These are phyloP conservation scores for Mrakiaceae sp. DNA, from an alignment of 1,284 basidiomycete genomes.

Conservation along the genomic window DNA sequence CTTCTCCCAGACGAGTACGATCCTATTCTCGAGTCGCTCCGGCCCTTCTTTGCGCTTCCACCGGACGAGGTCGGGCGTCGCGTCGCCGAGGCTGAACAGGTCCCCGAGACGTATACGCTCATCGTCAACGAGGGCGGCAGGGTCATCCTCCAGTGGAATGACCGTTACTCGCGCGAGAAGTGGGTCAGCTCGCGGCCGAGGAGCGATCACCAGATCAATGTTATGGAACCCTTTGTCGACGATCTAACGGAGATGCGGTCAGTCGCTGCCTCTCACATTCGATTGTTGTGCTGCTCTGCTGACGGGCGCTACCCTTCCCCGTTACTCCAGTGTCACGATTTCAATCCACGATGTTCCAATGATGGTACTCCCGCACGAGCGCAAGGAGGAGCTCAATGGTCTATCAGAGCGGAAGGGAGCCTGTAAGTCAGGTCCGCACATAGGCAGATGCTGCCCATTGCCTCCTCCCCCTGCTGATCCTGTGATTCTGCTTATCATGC, in stretches of 20 bases:
- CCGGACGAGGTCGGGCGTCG: constrained; percentile 28
- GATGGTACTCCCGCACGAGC: constrained; percentile 30
- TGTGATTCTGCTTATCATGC: neutral
- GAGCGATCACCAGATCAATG: constrained; percentile 35
- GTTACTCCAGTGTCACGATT: constrained; percentile 28
- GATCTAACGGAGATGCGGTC: constrained; percentile 29
- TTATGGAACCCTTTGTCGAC: constrained; percentile 36
- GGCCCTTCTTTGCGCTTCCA: constrained; percentile 33
- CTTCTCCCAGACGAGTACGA: constrained; percentile 32
- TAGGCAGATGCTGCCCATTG: neutral
- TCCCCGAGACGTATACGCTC: constrained; percentile 36
- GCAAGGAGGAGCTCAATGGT: constrained; percentile 28
- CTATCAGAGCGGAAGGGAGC: constrained; percentile 25
- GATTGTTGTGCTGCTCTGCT: neutral
- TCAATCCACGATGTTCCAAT: constrained; percentile 37
- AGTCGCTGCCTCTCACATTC: constrained; percentile 10
- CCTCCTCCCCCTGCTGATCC: neutral
- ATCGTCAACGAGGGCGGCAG: constrained; percentile 32
- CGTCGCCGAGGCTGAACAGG: constrained; percentile 29
- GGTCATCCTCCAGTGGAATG: constrained; percentile 38
- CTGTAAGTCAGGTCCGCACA: constrained; percentile 10
- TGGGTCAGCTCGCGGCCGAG: constrained; percentile 33
- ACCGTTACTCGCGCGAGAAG: constrained; percentile 33
- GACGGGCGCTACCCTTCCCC: neutral
- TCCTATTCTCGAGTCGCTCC: constrained; percentile 34